Percentiles rank a stretch among this genome's conserved stretches.
phyloP scores from a whole-genome alignment of 495 filamentous ascomycete species.

The Penicillium diatomitis region DNA sequence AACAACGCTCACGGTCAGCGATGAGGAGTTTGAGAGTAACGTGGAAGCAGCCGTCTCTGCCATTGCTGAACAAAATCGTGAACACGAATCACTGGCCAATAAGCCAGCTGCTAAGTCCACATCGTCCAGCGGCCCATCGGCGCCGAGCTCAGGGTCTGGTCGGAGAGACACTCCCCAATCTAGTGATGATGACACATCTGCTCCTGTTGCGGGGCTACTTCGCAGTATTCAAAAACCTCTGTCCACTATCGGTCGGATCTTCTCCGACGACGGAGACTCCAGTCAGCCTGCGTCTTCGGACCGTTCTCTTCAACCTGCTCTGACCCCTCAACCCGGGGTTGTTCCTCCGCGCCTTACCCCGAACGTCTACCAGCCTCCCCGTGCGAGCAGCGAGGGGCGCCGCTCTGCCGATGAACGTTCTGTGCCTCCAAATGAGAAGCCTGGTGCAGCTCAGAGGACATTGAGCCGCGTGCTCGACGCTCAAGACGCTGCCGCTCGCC shows the following conservation, averaged over 20 bases:
- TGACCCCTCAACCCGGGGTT: constrained; percentile 46
- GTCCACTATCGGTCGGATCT: constrained; percentile 93
- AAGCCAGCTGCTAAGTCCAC: constrained; percentile 23
- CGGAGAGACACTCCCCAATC: constrained; percentile 25
- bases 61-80: constrained; percentile 79
- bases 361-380: constrained; percentile 43
- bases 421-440: neutral
- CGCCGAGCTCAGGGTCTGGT: constrained; percentile 38
- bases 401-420: constrained; percentile 37
- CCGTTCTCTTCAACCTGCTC: constrained; percentile 35
- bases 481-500: constrained; percentile 86
- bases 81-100: constrained; percentile 49
- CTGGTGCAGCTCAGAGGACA: constrained; percentile 20
- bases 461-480: constrained; percentile 36
- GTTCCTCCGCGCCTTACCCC: constrained; percentile 52
- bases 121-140: constrained; percentile 14
- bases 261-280: constrained; percentile 65
- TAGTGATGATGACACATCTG: constrained; percentile 54
- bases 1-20: constrained; percentile 83
- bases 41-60: constrained; percentile 95
- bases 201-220: constrained; percentile 76
- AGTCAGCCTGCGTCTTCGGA: constrained; percentile 20
- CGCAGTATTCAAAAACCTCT: constrained; percentile 87
- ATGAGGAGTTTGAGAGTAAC: constrained; percentile 90
- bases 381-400: constrained; percentile 33